These are phyloP conservation scores for Ploettnerulaceae sp. DNA, from an alignment of 2,329 filamentous ascomycete species.

Conservation along the genomic window DNA sequence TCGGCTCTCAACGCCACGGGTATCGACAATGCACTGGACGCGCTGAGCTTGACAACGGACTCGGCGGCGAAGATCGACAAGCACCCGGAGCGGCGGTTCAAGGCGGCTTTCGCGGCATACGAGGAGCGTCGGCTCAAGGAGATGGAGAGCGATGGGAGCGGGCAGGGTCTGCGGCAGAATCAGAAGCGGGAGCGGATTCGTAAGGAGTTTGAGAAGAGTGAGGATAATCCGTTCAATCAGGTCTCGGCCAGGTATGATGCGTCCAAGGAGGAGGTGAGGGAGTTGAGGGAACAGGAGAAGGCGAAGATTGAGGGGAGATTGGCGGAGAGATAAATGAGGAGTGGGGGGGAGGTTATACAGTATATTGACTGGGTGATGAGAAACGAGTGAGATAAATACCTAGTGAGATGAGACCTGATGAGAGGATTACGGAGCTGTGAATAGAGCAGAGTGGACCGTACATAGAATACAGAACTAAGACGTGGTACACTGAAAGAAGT, in stretches of 20 bases:
- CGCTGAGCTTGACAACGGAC: constrained; percentile 60
- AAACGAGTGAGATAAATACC: background rate
- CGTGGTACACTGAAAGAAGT: too few relatives aligned
- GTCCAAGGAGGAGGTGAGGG: constrained; percentile 67
- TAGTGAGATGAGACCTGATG: background rate
- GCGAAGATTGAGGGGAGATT: constrained; percentile 70
- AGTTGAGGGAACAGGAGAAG: constrained; percentile 62
- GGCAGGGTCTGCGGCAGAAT: constrained; percentile 68
- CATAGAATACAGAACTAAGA: too few relatives aligned
- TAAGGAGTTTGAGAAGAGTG: constrained; percentile 92
- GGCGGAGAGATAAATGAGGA: constrained; percentile 34
- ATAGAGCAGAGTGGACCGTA: too few relatives aligned
- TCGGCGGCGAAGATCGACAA: constrained; percentile 71
- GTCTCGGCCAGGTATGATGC: constrained; percentile 71
- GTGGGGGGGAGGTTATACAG: background rate
- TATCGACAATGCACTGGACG: constrained; percentile 91
- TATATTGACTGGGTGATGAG: too few relatives aligned
- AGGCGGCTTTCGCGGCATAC: constrained; percentile 77
- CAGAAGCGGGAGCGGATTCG: constrained; percentile 79
- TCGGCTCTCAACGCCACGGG: constrained; percentile 71
- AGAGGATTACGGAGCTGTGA: too few relatives aligned
- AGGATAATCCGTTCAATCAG: constrained; percentile 95
- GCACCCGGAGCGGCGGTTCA: constrained; percentile 83
- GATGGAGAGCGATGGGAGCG: constrained; percentile 75
- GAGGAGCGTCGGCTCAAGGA: constrained; percentile 78